These are phyloP conservation scores for Dryas octopetala DNA, from an alignment of 306 rosid genomes.

Conservation along the genomic window DNA sequence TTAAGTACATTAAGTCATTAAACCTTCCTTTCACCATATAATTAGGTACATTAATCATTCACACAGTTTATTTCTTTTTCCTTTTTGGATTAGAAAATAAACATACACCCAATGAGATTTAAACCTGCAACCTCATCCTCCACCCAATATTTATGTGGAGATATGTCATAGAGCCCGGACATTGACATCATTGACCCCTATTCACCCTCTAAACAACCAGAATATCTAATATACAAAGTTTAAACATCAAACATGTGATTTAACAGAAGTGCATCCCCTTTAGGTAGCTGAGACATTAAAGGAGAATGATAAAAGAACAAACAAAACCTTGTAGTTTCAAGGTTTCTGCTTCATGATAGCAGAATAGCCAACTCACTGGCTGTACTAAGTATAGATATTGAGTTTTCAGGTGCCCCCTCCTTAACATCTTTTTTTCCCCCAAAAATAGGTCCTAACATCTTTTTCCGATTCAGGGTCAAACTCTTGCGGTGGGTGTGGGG, in stretches of 20 bases:
- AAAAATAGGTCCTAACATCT: background rate
- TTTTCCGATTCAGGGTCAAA: background rate
- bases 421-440: background rate
- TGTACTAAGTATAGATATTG: background rate
- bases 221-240: background rate
- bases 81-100: background rate
- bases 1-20: too few relatives aligned
- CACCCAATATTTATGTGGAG: background rate
- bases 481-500: background rate
- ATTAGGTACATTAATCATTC: background rate
- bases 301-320: background rate
- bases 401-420: background rate
- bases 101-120: background rate
- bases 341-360: background rate
- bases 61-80: background rate
- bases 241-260: background rate
- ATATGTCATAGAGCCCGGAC: background rate
- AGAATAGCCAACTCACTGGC: background rate
- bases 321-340: background rate
- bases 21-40: too few relatives aligned
- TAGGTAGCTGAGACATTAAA: background rate
- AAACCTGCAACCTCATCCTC: background rate
- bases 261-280: background rate
- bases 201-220: background rate
- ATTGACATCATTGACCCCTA: background rate